Conservation (phyloP, 1,139 yeast genomes). For the Trichomonascaceae sp. region DNA sequence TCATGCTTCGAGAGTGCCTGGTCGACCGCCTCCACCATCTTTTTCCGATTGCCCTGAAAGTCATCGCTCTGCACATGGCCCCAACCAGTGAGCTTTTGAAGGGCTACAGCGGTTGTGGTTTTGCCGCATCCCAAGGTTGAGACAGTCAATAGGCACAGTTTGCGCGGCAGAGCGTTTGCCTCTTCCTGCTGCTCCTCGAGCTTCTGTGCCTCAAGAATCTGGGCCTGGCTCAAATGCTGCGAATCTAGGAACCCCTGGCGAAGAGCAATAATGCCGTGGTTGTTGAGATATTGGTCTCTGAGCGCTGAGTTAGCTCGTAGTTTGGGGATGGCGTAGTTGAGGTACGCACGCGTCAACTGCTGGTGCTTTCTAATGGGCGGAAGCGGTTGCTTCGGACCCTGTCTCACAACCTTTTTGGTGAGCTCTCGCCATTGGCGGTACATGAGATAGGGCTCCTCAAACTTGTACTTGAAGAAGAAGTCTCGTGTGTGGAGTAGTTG, state of each 20-base stretch:
- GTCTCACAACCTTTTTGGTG: constrained; percentile 45
- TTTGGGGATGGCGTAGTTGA: constrained; percentile 49
- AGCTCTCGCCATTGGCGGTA: constrained; percentile 87
- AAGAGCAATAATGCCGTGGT: constrained; percentile 63
- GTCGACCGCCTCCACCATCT: constrained; percentile 40
- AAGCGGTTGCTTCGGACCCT: constrained; percentile 8
- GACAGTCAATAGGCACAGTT: constrained; percentile 51
- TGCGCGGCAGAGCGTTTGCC: not conserved
- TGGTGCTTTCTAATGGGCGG: constrained; percentile 14
- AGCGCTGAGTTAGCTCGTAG: constrained; percentile 32
- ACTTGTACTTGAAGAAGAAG: constrained; percentile 84
- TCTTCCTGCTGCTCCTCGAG: constrained; percentile 9
- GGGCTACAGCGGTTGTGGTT: constrained; percentile 62
- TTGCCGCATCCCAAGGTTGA: constrained; percentile 96
- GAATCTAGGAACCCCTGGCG: constrained; percentile 45
- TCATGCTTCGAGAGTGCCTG: constrained; percentile 26
- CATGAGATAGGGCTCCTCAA: constrained; percentile 87
- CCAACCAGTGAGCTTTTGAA: constrained; percentile 48
- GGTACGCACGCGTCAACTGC: constrained; percentile 49
- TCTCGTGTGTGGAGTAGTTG: too few species aligned
- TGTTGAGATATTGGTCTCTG: constrained; percentile 35
- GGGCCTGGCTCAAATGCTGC: not conserved
- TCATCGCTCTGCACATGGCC: constrained; percentile 81
- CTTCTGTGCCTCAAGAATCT: constrained; percentile 8
- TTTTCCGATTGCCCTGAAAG: constrained; percentile 33